Conservation (phyloP, 305 asterid genomes). For the Fraxinus ornus region DNA sequence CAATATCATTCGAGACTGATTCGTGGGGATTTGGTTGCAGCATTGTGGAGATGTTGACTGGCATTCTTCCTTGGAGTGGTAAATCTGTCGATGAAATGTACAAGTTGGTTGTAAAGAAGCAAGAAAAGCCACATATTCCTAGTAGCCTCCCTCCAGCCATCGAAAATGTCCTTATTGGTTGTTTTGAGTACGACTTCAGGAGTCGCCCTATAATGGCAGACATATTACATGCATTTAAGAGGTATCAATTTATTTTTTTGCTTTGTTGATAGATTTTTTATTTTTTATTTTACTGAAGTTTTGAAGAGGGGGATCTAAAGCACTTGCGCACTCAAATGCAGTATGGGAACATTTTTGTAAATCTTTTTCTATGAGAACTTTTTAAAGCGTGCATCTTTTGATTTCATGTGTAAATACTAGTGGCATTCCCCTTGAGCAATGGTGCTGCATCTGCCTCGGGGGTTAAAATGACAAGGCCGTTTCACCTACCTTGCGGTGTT, state of each 20-base stretch:
- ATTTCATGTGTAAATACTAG: background rate
- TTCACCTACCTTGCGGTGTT: background rate
- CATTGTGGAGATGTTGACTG: slow-evolving; percentile 63
- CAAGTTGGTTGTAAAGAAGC: slow-evolving; percentile 39
- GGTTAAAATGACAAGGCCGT: background rate
- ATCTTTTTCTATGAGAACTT: no score
- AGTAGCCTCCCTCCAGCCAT: slow-evolving; percentile 51
- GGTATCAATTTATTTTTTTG: slow-evolving; percentile 31
- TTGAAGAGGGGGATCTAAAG: background rate
- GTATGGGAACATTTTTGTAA: background rate
- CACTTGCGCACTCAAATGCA: background rate
- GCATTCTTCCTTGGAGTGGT: slow-evolving; percentile 54
- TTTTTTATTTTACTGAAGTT: background rate
- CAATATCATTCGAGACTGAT: slow-evolving; percentile 57
- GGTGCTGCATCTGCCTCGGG: background rate
- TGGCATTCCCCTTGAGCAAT: background rate
- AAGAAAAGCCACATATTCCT: slow-evolving; percentile 61
- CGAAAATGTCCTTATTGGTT: slow-evolving; percentile 49
- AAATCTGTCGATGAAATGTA: slow-evolving; percentile 46
- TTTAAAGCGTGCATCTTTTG: background rate
- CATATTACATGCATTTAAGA: slow-evolving; percentile 51
- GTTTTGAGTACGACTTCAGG: slow-evolving; percentile 61
- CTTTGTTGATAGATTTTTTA: no score
- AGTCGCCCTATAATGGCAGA: slow-evolving; percentile 60
- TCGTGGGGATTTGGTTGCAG: slow-evolving; percentile 74